A percentile compares a stretch with the other conserved stretches of the same genome.
phyloP scores from a whole-genome alignment of 1,139 yeast species.

The Geotrichum phurueaensis region DNA sequence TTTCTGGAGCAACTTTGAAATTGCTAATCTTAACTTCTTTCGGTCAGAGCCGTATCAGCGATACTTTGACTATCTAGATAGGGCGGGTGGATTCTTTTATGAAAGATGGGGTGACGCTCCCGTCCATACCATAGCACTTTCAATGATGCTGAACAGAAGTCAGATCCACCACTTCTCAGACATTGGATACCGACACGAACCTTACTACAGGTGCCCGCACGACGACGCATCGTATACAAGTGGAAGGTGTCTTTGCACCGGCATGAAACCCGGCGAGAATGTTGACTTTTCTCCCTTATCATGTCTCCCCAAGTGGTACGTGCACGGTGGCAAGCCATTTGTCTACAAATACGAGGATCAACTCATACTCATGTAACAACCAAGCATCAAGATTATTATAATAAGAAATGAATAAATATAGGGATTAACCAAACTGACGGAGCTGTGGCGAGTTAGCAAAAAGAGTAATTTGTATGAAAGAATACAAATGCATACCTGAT shows the following conservation, averaged over 20 bases:
- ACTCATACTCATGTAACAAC: slow-evolving; percentile 2
- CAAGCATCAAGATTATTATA: background rate
- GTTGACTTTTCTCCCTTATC: slow-evolving; percentile 61
- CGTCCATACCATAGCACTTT: slow-evolving; percentile 75
- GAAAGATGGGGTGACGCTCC: slow-evolving; percentile 98
- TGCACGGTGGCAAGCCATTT: slow-evolving; percentile 39
- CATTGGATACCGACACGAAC: slow-evolving; percentile 77
- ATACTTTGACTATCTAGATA: slow-evolving; percentile 66
- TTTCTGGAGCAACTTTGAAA: slow-evolving; percentile 93
- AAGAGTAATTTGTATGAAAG: background rate
- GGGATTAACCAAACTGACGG: slow-evolving; percentile 30
- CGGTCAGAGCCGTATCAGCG: slow-evolving; percentile 61
- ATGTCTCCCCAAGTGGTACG: slow-evolving; percentile 86
- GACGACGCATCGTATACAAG: slow-evolving; percentile 44
- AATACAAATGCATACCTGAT: slow-evolving; percentile 51
- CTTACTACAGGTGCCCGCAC: slow-evolving; percentile 76
- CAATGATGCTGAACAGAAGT: slow-evolving; percentile 57
- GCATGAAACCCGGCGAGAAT: slow-evolving; percentile 38
- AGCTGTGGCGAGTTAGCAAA: slow-evolving; percentile 18
- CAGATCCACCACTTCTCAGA: slow-evolving; percentile 87
- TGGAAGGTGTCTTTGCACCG: slow-evolving; percentile 65
- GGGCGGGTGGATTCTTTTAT: slow-evolving; percentile 78
- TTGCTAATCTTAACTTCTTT: slow-evolving; percentile 74
- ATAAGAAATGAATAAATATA: slow-evolving; percentile 3
- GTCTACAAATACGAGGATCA: slow-evolving; percentile 29